Conservation (phyloP, 192 early-diverging fungal genomes). For the Paraglomus brasilianum region DNA sequence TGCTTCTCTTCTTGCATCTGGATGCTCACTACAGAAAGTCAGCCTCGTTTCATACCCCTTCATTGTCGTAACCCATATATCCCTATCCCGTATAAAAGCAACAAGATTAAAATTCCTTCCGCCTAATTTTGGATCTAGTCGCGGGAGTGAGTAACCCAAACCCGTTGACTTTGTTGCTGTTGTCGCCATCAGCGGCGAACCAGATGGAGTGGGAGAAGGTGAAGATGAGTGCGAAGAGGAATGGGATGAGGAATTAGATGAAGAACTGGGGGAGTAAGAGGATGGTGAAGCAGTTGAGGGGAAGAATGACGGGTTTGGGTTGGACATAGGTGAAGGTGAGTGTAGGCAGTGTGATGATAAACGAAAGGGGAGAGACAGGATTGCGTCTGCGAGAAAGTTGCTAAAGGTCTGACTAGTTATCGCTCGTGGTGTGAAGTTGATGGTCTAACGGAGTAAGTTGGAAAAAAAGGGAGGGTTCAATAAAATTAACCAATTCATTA, state of each 20-base stretch:
- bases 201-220: neutral
- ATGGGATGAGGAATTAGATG: no score
- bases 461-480: no score
- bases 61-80: constrained; percentile 59
- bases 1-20: constrained; percentile 29
- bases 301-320: constrained; percentile 31
- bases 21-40: constrained; percentile 50
- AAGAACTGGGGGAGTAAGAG: constrained; percentile 22
- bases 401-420: no score
- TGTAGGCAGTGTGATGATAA: no score
- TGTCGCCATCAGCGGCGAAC: neutral
- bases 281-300: constrained; percentile 34
- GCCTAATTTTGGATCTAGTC: constrained; percentile 59
- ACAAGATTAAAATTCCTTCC: constrained; percentile 49
- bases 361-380: no score
- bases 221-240: constrained; percentile 6
- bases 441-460: no score
- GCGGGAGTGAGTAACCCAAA: constrained; percentile 23
- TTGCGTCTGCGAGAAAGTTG: no score
- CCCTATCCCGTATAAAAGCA: constrained; percentile 59
- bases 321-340: no score
- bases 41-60: constrained; percentile 56
- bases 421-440: no score
- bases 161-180: no score
- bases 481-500: no score